Conservation (phyloP, 495 filamentous ascomycete species). For the Penicillium canescens region DNA sequence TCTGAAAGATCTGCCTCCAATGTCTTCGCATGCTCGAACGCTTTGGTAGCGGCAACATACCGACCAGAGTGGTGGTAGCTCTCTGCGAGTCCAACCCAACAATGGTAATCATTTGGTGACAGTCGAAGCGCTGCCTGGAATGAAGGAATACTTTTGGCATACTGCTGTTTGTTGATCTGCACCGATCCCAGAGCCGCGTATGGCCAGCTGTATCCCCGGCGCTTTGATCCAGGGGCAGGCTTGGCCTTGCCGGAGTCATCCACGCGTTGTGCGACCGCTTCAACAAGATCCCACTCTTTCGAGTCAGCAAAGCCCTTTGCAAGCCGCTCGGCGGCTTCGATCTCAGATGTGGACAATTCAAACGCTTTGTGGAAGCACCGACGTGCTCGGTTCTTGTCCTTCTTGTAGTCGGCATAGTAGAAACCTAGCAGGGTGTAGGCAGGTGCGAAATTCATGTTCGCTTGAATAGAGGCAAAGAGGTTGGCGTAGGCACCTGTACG, state of each 20-base stretch:
- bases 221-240: constrained; percentile 86
- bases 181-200: constrained; percentile 96
- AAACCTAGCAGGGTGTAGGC: constrained; percentile 92
- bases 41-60: constrained; percentile 89
- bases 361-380: constrained; percentile 97
- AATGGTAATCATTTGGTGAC: constrained; percentile 82
- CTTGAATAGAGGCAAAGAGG: constrained; percentile 82
- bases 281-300: constrained; percentile 94
- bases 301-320: constrained; percentile 82
- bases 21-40: constrained; percentile 76
- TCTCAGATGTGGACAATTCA: constrained; percentile 85
- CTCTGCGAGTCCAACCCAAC: constrained; percentile 94
- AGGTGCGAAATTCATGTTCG: constrained; percentile 86
- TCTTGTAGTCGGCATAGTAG: constrained; percentile 91
- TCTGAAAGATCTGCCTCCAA: constrained; percentile 51
- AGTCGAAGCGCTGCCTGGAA: constrained; percentile 90
- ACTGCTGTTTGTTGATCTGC: constrained; percentile 93
- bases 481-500: constrained; percentile 76
- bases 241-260: constrained; percentile 89
- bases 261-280: constrained; percentile 85
- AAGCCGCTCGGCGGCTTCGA: constrained; percentile 84
- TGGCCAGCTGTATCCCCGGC: constrained; percentile 91
- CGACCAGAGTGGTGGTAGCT: constrained; percentile 92
- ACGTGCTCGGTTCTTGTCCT: constrained; percentile 78
- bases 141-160: constrained; percentile 78